phyloP scores from a whole-genome alignment of 805 yeast genomes.

The Zygotorulaspora florentina region DNA sequence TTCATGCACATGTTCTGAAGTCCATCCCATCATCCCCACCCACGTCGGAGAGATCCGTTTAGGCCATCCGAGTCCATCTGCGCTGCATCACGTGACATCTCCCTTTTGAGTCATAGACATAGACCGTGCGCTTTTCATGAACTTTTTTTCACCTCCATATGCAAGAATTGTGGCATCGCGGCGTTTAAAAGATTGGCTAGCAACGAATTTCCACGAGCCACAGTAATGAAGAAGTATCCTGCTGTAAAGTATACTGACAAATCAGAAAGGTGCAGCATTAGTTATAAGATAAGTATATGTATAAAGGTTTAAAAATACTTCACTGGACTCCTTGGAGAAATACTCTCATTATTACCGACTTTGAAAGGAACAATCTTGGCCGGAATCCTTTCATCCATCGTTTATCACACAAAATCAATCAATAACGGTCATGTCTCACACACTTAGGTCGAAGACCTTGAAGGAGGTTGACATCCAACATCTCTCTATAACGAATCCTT shows the following conservation, averaged over 20 bases:
- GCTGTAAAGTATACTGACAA: too few species aligned
- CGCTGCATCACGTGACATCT: not conserved
- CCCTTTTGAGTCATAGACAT: not conserved
- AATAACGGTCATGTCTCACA: conserved; percentile 14
- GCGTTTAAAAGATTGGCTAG: not conserved
- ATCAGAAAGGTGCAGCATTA: too few species aligned
- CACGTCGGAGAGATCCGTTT: not conserved
- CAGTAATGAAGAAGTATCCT: not conserved
- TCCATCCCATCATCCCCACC: not conserved
- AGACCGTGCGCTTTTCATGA: not conserved
- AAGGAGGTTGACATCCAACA: conserved; percentile 25
- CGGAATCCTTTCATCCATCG: too few species aligned
- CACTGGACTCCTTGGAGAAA: too few species aligned
- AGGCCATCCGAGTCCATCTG: not conserved
- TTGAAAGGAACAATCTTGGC: too few species aligned
- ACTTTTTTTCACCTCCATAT: not conserved
- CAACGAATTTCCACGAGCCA: not conserved
- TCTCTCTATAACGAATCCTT: conserved; percentile 48
- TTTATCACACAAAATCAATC: not conserved
- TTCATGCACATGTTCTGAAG: not conserved
- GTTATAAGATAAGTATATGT: too few species aligned
- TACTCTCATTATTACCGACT: too few species aligned
- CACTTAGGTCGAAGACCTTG: conserved; percentile 15
- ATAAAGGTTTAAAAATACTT: too few species aligned
- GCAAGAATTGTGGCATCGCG: conserved; percentile 1